Percentiles rank a stretch among this genome's conserved stretches.
Evolutionary conservation across 805 yeast species (phyloP).

Genomic region (Candida quercuum): DNA sequence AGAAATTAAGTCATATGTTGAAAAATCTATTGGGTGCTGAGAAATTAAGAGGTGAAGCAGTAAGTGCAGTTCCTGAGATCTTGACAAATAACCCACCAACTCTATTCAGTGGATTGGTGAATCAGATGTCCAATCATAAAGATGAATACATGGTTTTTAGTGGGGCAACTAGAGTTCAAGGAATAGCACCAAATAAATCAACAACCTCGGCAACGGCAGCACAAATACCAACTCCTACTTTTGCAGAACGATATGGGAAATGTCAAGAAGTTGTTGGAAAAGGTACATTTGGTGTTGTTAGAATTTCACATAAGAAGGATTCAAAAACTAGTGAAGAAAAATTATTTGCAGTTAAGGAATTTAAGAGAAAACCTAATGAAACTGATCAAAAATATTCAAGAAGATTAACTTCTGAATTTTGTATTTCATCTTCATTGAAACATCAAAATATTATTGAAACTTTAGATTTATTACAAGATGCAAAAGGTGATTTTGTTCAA

Average conservation of each 20-base stretch:
- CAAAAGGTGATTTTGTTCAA: conserved; percentile 77
- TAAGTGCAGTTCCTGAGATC: conserved; percentile 67
- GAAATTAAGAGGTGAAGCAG: conserved; percentile 63
- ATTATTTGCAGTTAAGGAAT: conserved; percentile 84
- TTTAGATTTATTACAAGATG: conserved; percentile 71
- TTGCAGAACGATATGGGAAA: conserved; percentile 85
- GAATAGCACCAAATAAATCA: conserved; percentile 1
- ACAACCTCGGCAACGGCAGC: background rate
- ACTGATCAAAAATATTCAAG: conserved; percentile 62
- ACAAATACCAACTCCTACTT: conserved; percentile 38
- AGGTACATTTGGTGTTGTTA: conserved; percentile 91
- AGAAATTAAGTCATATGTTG: conserved; percentile 67
- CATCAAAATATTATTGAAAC: conserved; percentile 77
- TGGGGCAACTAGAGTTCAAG: conserved; percentile 28
- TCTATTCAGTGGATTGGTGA: conserved; percentile 59
- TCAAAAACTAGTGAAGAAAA: conserved; percentile 33
- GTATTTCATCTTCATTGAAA: conserved; percentile 72
- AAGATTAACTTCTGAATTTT: conserved; percentile 75
- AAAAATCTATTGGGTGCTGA: conserved; percentile 74
- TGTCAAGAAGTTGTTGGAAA: conserved; percentile 94
- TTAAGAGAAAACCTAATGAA: conserved; percentile 57
- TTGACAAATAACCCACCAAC: conserved; percentile 61
- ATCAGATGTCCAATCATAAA: conserved; percentile 47
- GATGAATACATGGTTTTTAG: conserved; percentile 32
- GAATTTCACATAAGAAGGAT: conserved; percentile 73